Evolutionary conservation across 2,329 filamentous ascomycete genomes (phyloP), one percentile per base, ranked within the genome.

Genomic region (Exophiala oligosperma): DNA sequence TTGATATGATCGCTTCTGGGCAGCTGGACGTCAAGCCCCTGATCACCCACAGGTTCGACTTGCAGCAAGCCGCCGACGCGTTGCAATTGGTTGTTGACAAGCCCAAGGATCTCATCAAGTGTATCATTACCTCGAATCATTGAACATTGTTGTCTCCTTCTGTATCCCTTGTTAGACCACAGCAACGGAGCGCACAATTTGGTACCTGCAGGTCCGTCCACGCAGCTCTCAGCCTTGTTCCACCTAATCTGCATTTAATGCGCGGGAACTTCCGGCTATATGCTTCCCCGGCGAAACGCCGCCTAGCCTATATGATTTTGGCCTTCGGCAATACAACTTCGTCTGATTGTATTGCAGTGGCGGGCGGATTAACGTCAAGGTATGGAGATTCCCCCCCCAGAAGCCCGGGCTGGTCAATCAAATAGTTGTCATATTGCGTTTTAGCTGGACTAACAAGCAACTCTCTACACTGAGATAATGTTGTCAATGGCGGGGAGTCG

Each of bases 11-110:
- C 59, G 77, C 75, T 2, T 78, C 77, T 43, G 79, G 79, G 4
- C 75, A 75, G 50, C 67, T 83, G 40, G 74, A 74, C 17, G 74
- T 88, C 21, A 84, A 84, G 66, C 79, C 79, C 51, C 72, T 88
- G 21, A 80, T 89, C 2, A 84, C 85, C 9, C 86, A 90, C 69
- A 77, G 75, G 1, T 88, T 84, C 61, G 80, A 83, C 0, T 72
- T 90, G 21, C 84, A 88, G 60, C 75, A 82, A 60, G 84, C 85
- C 0, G 64, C 82, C 1, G 82, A 87, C 24, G 86, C 84, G 0
- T 68, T 86, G 54, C 73, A 81, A 37, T 69, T 83, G 3, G 79
- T 75, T 38, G 77, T 80, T 0, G 80, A 86, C 67, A 64, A 78
- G 17, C 75, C 69, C 1, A 80, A 80, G 9, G 79, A 79, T 0